Evolutionary conservation across 2,329 filamentous ascomycete species (phyloP), one percentile per base, ranked within the genome.

Genomic region (Trichoderma sp.): DNA sequence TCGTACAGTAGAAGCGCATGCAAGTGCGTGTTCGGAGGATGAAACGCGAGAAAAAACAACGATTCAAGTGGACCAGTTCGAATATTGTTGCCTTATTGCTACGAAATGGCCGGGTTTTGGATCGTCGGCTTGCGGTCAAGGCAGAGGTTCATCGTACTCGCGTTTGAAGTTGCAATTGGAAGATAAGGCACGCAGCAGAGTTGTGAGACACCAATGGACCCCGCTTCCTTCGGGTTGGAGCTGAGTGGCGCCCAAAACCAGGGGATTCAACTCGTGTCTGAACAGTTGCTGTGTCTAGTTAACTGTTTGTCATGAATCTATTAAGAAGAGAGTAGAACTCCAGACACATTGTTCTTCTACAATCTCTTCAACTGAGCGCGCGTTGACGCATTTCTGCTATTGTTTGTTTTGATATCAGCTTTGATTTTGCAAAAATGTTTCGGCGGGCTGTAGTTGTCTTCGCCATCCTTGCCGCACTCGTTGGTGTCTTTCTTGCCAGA

Each of bases 401-500:
- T 21, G 11, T 51, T 26, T 30, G 43, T 14, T 51, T 26, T 30
- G 43, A 8, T 30, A 7, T 53, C 14, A 11, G 57, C 6, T 21
- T 21, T 21, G 18, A 21, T 21, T 30, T n/a, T 6, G 57, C 18
- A 62, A 43, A n/a, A 18, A 71, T 71, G 70, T 47, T 67, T 39
- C 61, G 70, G n/a, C 56, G 43, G 2, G 56, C 51, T 18, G 34
- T 71, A 18, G 28, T 57, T 21, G 51, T 64, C 9, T 3, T 68
- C 9, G 70, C 70, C 30, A 43, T 65, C 47, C 24, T 71, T 8
- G 70, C n/a, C 32, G 63, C 62, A 9, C 43, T 71, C n/a, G 36
- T 71, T 30, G 62, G 47, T 6, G 21, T 65, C 24, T 24, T 73
- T 47, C 34, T 70, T 21, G 28, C 64, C 28, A 43, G 56, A 58